Conservation (phyloP, 2,329 filamentous ascomycete species). For the Clathrospora elynae region DNA sequence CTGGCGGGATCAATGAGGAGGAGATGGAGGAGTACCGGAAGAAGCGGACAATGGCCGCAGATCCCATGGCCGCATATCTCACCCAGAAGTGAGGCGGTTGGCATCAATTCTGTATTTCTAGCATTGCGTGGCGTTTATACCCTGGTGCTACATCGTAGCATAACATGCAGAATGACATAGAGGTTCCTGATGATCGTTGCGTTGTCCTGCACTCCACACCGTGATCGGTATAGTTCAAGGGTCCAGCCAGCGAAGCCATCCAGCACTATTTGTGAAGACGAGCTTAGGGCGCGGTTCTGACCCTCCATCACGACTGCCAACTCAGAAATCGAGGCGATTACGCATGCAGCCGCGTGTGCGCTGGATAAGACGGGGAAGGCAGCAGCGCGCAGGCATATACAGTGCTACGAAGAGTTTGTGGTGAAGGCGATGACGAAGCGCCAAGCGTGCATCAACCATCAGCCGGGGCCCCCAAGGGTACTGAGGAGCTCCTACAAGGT, state of each 20-base stretch:
- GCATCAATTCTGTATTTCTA: constrained; percentile 25
- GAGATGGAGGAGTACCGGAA: constrained; percentile 85
- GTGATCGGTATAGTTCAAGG: constrained; percentile 35
- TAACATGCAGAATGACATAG: constrained; percentile 42
- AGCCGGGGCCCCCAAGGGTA: constrained; percentile 21
- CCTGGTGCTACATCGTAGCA: constrained; percentile 25
- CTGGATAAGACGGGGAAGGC: constrained; percentile 31
- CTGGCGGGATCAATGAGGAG: constrained; percentile 76
- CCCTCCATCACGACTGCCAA: constrained; percentile 31
- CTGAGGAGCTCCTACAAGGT: constrained; percentile 23
- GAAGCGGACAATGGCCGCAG: constrained; percentile 73
- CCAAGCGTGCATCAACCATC: constrained; percentile 26
- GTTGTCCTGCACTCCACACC: constrained; percentile 39
- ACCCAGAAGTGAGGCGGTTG: constrained; percentile 66
- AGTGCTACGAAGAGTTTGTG: constrained; percentile 4
- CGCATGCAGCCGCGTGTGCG: constrained; percentile 46
- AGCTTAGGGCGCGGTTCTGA: constrained; percentile 18
- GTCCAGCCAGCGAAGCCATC: constrained; percentile 17
- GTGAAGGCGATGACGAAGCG: constrained; percentile 38
- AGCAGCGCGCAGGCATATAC: constrained; percentile 20
- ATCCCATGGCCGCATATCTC: constrained; percentile 84
- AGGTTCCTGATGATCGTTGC: constrained; percentile 39
- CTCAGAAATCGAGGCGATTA: constrained; percentile 31
- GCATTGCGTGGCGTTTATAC: constrained; percentile 46
- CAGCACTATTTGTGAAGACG: constrained; percentile 23